Evolutionary conservation across 2,329 filamentous ascomycete species (phyloP).

Genomic region (Diatrype stigma): DNA sequence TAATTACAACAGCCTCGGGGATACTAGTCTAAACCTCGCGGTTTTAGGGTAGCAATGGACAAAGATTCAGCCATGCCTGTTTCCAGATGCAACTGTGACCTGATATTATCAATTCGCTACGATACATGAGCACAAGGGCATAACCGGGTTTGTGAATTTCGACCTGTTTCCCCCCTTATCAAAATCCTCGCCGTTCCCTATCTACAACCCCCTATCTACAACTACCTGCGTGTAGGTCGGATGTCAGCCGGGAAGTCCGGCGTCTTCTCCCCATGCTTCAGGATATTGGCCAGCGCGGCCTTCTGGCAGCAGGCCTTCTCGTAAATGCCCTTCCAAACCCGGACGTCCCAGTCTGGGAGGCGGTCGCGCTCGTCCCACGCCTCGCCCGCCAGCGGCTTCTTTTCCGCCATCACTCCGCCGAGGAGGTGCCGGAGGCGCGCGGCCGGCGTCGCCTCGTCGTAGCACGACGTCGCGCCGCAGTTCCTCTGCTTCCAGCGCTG

Average conservation of each 20-base stretch:
- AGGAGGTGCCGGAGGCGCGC: not conserved
- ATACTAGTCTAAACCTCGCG: too few species aligned
- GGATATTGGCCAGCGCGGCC: conserved; percentile 1
- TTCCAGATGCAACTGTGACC: too few species aligned
- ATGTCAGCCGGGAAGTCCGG: not conserved
- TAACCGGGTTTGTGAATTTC: too few species aligned
- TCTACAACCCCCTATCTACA: too few species aligned
- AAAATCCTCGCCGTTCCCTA: not conserved
- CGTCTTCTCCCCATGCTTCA: conserved; percentile 6
- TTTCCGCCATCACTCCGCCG: too few species aligned
- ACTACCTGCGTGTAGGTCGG: too few species aligned
- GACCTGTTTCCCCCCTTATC: too few species aligned
- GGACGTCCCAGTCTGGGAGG: not conserved
- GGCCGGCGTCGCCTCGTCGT: not conserved
- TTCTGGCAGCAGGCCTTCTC: conserved; percentile 19
- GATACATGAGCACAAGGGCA: too few species aligned
- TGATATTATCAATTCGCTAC: too few species aligned
- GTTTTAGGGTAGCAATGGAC: too few species aligned
- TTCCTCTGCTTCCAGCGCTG: conserved; percentile 17
- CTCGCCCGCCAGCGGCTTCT: conserved; percentile 5
- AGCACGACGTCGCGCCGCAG: conserved; percentile 20
- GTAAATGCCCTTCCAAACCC: conserved; percentile 12
- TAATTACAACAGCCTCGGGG: not conserved
- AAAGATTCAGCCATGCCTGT: too few species aligned
- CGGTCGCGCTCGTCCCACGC: conserved; percentile 11